Evolutionary conservation across 1,139 yeast species (phyloP).

Genomic region (Ashbya aceris): DNA sequence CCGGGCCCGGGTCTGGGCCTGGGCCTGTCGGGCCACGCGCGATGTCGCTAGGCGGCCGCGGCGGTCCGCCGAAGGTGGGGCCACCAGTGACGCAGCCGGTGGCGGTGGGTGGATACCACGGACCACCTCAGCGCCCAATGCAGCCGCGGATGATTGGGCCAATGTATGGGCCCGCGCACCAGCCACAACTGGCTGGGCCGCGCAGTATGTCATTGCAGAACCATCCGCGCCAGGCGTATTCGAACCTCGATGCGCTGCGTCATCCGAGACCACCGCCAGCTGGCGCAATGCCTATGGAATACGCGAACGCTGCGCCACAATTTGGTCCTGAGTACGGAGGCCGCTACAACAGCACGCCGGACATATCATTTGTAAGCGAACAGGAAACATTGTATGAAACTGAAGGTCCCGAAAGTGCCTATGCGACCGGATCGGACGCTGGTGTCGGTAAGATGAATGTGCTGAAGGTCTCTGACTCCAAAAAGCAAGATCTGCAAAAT

Average conservation of each 20-base stretch:
- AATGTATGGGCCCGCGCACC: conserved; percentile 6
- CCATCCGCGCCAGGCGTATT: conserved; percentile 6
- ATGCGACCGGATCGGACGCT: background rate
- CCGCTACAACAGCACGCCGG: too few species aligned
- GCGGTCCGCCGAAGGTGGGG: conserved; percentile 4
- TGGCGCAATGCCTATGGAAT: too few species aligned
- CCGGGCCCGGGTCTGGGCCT: conserved; percentile 4
- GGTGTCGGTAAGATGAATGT: conserved; percentile 17
- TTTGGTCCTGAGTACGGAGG: too few species aligned
- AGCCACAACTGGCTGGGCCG: conserved; percentile 8
- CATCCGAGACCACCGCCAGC: too few species aligned
- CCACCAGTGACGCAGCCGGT: background rate
- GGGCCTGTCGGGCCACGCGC: conserved; percentile 14
- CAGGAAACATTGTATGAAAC: too few species aligned
- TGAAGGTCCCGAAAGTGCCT: too few species aligned
- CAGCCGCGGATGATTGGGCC: background rate
- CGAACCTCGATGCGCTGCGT: background rate
- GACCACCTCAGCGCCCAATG: too few species aligned
- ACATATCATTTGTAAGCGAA: too few species aligned
- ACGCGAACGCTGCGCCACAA: too few species aligned
- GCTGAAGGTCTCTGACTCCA: conserved; percentile 20
- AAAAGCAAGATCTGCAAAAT: conserved; percentile 15
- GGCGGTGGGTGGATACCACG: too few species aligned
- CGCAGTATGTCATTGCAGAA: conserved; percentile 15
- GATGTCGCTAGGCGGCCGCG: conserved; percentile 16